phyloP scores from a whole-genome alignment of 352 stramenopile species.

The Phytophthora cajani region DNA sequence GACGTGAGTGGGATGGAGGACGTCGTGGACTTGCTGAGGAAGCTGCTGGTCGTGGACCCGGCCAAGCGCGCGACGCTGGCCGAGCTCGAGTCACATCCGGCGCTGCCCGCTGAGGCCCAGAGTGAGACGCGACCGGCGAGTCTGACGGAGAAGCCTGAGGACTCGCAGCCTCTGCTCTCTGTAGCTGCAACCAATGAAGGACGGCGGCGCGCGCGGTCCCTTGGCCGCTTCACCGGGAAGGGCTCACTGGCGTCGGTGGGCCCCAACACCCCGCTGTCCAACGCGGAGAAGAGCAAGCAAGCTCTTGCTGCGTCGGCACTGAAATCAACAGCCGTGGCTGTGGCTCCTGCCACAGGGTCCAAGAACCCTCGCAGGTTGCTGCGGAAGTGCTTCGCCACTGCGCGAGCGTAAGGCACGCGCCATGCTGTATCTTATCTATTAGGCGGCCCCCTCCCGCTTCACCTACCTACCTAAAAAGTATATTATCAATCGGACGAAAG shows the following conservation, averaged over 20 bases:
- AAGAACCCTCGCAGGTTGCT: conserved; percentile 34
- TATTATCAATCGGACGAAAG: conserved; percentile 19
- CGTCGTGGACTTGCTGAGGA: conserved; percentile 58
- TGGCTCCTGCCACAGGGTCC: conserved; percentile 12
- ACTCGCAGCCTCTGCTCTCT: conserved; percentile 3
- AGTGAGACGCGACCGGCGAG: conserved; percentile 16
- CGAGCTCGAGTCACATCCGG: conserved; percentile 51
- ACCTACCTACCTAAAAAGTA: not conserved
- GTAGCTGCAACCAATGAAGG: conserved; percentile 15
- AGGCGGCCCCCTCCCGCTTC: conserved; percentile 2
- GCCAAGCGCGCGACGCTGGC: conserved; percentile 46
- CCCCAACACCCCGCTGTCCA: conserved; percentile 19
- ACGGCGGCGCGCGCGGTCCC: conserved; percentile 26
- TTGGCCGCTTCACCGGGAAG: conserved; percentile 38
- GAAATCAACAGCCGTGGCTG: conserved; percentile 19
- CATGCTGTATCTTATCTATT: conserved; percentile 40
- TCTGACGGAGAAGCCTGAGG: conserved; percentile 7
- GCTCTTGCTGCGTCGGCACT: conserved; percentile 22
- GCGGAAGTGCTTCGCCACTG: conserved; percentile 35
- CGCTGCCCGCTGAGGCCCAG: conserved; percentile 24
- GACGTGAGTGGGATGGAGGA: conserved; percentile 45
- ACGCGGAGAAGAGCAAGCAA: conserved; percentile 36
- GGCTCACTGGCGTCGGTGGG: conserved; percentile 31
- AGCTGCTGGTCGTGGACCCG: conserved; percentile 65
- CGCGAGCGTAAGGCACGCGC: conserved; percentile 21